Percentiles rank a stretch among this genome's conserved stretches.
phyloP scores from a whole-genome alignment of 2,329 filamentous ascomycete species.

The Myriosclerotinia duriaeana region DNA sequence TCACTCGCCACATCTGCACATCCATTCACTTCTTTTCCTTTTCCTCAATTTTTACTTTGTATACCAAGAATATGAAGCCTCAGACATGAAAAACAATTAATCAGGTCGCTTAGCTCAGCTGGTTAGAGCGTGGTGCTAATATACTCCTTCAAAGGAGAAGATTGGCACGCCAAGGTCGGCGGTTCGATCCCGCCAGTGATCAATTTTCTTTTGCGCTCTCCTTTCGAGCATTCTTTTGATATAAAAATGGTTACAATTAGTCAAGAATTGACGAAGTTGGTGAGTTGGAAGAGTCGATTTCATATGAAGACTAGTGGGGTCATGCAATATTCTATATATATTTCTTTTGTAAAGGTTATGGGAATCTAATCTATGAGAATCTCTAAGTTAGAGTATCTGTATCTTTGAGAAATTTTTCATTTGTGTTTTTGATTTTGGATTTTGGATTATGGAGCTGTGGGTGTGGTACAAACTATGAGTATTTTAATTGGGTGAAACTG shows the following conservation, averaged over 20 bases:
- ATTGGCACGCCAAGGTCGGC: background rate
- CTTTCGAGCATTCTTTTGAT: background rate
- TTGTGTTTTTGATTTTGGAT: background rate
- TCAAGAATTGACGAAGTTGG: background rate
- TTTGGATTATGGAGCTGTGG: background rate
- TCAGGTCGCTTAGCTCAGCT: conserved; percentile 14
- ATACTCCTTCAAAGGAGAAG: background rate
- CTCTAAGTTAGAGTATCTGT: background rate
- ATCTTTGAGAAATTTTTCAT: background rate
- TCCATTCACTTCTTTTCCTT: no score
- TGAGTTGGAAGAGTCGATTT: no score
- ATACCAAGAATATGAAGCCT: background rate
- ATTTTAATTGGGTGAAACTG: background rate
- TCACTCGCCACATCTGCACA: no score
- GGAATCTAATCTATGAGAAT: background rate
- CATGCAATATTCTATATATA: background rate
- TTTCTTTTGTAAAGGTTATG: background rate
- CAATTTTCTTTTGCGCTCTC: background rate
- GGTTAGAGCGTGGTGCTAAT: conserved; percentile 16
- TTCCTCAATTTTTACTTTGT: no score
- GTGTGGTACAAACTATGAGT: background rate
- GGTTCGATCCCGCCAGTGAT: conserved; percentile 7
- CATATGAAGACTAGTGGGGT: background rate
- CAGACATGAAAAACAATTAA: background rate
- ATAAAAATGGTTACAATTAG: background rate